These are phyloP conservation scores for Diaporthe velutina DNA, from an alignment of 2,329 filamentous ascomycete species.

Conservation along the genomic window DNA sequence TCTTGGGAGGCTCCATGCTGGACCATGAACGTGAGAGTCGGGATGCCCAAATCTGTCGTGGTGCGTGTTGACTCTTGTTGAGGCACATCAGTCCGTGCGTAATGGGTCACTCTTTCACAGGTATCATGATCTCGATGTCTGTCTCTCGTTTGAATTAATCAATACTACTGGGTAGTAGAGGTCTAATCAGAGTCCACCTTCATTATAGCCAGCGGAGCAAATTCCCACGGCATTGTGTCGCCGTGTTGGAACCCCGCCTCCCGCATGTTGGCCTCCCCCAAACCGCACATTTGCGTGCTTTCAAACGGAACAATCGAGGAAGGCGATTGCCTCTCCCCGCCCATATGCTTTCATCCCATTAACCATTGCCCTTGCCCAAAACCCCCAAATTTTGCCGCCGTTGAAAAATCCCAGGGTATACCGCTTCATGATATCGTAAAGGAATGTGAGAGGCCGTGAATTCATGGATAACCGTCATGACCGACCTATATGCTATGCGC, in stretches of 20 bases:
- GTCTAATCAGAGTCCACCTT: neutral
- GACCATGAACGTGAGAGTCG: neutral
- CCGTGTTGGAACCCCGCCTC: neutral
- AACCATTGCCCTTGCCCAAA: neutral
- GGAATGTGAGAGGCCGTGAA: conserved; percentile 36
- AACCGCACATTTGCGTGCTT: neutral
- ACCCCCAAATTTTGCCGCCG: conserved; percentile 9
- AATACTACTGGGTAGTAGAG: conserved; percentile 24
- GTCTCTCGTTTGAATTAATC: conserved; percentile 29
- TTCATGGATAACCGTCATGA: conserved; percentile 14
- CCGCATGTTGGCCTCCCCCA: neutral
- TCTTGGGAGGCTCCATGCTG: conserved; percentile 2
- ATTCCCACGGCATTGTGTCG: neutral
- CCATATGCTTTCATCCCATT: neutral
- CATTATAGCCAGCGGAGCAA: conserved; percentile 15
- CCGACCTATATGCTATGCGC: conserved; percentile 32
- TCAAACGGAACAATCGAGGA: neutral
- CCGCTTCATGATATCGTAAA: conserved; percentile 31
- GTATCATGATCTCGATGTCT: conserved; percentile 1
- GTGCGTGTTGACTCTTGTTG: conserved; percentile 8
- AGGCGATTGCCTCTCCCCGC: neutral
- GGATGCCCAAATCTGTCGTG: neutral
- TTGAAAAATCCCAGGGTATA: conserved; percentile 27
- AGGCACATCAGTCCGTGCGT: conserved; percentile 14
- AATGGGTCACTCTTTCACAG: neutral